Base-by-base conservation (phyloP, 306 rosid genomes). In the Echinosophora koreensis region DNA sequence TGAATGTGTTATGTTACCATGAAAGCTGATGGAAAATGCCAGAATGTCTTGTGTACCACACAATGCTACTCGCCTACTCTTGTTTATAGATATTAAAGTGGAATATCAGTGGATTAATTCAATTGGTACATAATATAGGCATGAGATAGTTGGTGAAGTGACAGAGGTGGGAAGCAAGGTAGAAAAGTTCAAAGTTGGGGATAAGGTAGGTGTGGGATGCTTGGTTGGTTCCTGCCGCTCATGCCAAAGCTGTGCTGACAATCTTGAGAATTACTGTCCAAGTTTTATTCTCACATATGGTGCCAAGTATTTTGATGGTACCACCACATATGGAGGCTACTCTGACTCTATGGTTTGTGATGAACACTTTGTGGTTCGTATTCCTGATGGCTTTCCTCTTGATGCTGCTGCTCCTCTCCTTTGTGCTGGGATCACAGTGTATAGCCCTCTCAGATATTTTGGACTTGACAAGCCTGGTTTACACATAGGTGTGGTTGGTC, bases 381-480 rank as follows among this genome's bases (percentile, higher is more conserved):
- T 90, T 47, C 89, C 92, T 0, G 89, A 86, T 11, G 35, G 3
- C 61, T 1, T 88, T 4, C 71, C 89, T 6, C 90, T 88, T 32
- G 88, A 90, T 16, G 89, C 80, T 47, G 82, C 83, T 15, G 92
- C 89, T 18, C 95, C 95, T 30, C 86, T 90, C 2, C 84, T 90
- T 0, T 90, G 95, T 66, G 92, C 95, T 1, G 90, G 95, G 3
- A 88, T 90, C 78, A 88, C 95, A 5, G 88, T 87, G 37, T 90
- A 82, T 66, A 90, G 95, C 27, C 92, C 92, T 27, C 0, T 86
- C n/a, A 84, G 49, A 71, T 54, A 82, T 16, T 90, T 14, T 65
- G 90, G 81, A 15, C 80, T 90, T 0, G 88, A 84, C 66, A 56
- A 88, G 74, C 84, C 95, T 5, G 90, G 88, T 6, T 49, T 78